Conservation (phyloP, 129 eudicot species). For the Helichrysum umbraculigerum region DNA sequence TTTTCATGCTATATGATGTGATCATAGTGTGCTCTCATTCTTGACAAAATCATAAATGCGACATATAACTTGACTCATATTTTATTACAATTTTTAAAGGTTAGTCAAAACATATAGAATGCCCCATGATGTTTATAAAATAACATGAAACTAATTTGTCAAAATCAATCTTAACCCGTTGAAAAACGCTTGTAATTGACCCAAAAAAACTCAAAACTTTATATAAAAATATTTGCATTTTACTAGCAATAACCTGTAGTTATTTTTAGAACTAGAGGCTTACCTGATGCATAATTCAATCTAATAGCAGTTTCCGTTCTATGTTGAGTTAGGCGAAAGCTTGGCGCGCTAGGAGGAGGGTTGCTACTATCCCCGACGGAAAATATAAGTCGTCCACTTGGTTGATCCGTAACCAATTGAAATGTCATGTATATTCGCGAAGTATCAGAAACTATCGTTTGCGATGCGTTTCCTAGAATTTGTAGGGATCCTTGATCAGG, state of each 20-base stretch:
- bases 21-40: background rate
- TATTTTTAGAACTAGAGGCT: background rate
- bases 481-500: conserved; percentile 48
- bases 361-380: conserved; percentile 49
- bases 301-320: conserved; percentile 25
- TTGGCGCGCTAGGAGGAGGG: conserved; percentile 33
- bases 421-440: conserved; percentile 58
- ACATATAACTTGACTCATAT: background rate
- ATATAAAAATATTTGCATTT: background rate
- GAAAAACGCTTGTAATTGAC: background rate
- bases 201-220: background rate
- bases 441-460: conserved; percentile 14
- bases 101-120: background rate
- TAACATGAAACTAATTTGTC: background rate
- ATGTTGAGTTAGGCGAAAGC: conserved; percentile 46
- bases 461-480: conserved; percentile 40
- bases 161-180: background rate
- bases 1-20: background rate
- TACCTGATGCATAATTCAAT: conserved; percentile 64
- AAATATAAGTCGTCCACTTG: conserved; percentile 46
- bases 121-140: background rate
- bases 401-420: conserved; percentile 53
- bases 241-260: background rate
- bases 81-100: background rate
- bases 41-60: background rate